phyloP scores from a whole-genome alignment of 352 stramenopile species.

The Phytophthora syringae region DNA sequence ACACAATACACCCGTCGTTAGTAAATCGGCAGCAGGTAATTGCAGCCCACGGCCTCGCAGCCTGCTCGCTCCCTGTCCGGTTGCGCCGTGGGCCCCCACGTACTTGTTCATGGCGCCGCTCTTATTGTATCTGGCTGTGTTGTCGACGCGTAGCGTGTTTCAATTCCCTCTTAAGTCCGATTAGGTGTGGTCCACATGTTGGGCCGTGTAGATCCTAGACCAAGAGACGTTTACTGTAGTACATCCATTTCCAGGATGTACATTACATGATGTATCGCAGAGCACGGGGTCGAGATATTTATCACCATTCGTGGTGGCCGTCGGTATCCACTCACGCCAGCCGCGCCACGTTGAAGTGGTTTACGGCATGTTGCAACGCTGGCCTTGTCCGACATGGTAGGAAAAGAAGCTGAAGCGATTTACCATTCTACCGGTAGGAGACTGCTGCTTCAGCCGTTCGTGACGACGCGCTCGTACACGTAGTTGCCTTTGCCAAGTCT shows the following conservation, averaged over 20 bases:
- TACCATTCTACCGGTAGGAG: constrained; percentile 27
- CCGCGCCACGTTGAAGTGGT: constrained; percentile 25
- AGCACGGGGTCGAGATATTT: no score
- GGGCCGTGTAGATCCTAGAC: no score
- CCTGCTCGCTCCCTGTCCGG: background rate
- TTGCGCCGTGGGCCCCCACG: constrained; percentile 8
- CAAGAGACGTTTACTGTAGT: no score
- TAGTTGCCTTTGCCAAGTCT: background rate
- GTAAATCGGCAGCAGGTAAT: no score
- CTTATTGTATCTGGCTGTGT: constrained; percentile 34
- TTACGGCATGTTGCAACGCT: constrained; percentile 26
- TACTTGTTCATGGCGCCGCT: constrained; percentile 55
- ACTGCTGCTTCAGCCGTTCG: constrained; percentile 15
- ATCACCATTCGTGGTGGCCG: no score
- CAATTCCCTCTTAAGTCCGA: no score
- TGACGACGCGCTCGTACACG: background rate
- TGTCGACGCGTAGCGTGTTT: constrained; percentile 17
- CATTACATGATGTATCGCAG: no score
- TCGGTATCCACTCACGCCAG: constrained; percentile 14
- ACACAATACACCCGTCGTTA: no score
- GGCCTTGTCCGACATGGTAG: constrained; percentile 18
- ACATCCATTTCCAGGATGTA: no score
- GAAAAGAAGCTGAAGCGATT: constrained; percentile 22
- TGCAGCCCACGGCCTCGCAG: background rate
- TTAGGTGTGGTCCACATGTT: constrained; percentile 18